Evolutionary conservation across 2,329 filamentous ascomycete genomes (phyloP), one percentile per base, ranked within the genome.

Genomic region (Aspergillaceae sp.): DNA sequence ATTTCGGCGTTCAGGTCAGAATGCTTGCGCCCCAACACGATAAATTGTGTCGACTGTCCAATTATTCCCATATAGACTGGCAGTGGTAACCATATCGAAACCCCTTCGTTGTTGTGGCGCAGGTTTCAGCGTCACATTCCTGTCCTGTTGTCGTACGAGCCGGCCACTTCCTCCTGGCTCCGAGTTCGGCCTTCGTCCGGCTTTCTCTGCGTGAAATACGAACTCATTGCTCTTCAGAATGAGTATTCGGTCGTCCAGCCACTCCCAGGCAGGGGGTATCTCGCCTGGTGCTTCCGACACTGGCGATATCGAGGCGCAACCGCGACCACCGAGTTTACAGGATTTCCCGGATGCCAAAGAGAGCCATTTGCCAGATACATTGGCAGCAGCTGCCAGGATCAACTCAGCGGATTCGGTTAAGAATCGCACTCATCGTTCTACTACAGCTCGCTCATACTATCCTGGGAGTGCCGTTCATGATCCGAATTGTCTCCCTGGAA

Each of bases 401-500:
- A 60, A 59, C 29, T 66, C 65, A 3, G 56, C 51, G 34, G 64
- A 65, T 19, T 66, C 64, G 2, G 47, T 63, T 29, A 64, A 54
- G 45, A 57, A 64, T 40, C 66, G 67, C 36, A 48, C 47, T 8
- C 59, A 62, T 37, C 61, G 68, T 5, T 65, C 66, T 4, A 70
- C 67, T 45, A 70, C 67, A 7, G 65, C 67, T 8, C 65, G 61
- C 10, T 68, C 67, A 33, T 70, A 70, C 46, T 62, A 65, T 43
- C 64, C 61, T 7, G 67, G 68, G 28, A 60, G 61, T 27, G 57
- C 58, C 36, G 54, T 61, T 10, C 63, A 62, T 40, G 63, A 67
- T 35, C 56, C 61, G 7, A 64, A 62, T 28, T 73, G 69, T 69
- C 63, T 68, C 32, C 69, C 72, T 5, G 72, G 72, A 40, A 68